Evolutionary conservation across 2,329 filamentous ascomycete species (phyloP).

Genomic region (Fusarium paranaense): DNA sequence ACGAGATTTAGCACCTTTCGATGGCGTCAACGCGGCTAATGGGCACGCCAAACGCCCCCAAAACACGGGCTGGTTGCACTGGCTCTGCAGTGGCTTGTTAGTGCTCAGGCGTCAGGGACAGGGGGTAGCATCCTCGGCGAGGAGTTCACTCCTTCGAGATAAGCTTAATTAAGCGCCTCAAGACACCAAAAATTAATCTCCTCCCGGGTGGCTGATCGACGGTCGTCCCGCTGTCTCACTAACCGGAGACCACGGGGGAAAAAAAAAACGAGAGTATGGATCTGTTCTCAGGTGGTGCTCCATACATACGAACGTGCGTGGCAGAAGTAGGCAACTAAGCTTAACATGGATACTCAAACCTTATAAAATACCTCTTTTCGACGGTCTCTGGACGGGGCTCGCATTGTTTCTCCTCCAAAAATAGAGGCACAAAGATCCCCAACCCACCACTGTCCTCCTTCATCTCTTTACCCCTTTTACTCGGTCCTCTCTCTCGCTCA

Average conservation of each 20-base stretch:
- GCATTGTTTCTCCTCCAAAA: not conserved
- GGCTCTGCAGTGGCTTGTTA: not conserved
- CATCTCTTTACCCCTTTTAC: not conserved
- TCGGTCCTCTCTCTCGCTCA: not conserved
- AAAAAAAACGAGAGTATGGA: not conserved
- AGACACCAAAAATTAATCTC: not conserved
- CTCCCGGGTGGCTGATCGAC: not conserved
- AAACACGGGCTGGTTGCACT: not conserved
- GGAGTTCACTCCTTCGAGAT: not conserved
- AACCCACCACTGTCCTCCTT: not conserved
- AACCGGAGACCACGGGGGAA: not conserved
- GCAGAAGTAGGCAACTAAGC: not conserved
- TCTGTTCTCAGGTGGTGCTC: not conserved
- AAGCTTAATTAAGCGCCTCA: not conserved
- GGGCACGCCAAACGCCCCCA: not conserved
- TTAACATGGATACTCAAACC: not conserved
- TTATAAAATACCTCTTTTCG: constrained; percentile 1
- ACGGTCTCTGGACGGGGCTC: not conserved
- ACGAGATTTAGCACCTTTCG: not conserved
- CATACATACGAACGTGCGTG: not conserved
- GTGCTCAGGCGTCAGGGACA: not conserved
- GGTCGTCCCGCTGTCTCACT: not conserved
- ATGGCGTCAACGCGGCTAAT: not conserved
- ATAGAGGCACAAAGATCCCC: not conserved
- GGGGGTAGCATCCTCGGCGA: not conserved